These are phyloP conservation scores for Symbiotaphrina buchneri DNA, from an alignment of 495 filamentous ascomycete genomes.

Conservation along the genomic window DNA sequence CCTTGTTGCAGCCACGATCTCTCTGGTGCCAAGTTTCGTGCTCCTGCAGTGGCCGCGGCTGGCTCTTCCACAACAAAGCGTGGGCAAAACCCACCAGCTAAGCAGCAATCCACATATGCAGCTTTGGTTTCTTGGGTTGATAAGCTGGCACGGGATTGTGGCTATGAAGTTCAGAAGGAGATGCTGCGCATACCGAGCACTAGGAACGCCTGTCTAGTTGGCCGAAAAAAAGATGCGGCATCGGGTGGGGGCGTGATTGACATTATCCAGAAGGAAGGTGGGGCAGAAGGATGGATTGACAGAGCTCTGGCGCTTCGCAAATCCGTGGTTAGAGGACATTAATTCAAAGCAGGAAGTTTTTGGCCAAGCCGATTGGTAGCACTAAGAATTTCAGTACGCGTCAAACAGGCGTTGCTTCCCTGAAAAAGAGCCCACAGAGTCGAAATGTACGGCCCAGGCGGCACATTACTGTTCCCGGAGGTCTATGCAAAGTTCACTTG, in stretches of 20 bases:
- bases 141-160: constrained; percentile 39
- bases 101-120: constrained; percentile 33
- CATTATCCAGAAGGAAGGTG: no score
- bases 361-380: no score
- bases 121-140: constrained; percentile 50
- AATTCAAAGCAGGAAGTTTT: no score
- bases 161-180: constrained; percentile 57
- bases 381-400: no score
- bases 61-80: constrained; percentile 1
- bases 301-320: not conserved
- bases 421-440: no score
- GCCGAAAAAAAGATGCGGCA: no score
- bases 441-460: no score
- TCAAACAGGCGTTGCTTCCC: no score
- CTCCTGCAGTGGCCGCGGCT: constrained; percentile 28
- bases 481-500: no score
- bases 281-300: not conserved
- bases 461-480: no score
- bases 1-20: constrained; percentile 89
- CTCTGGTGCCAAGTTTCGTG: constrained; percentile 47
- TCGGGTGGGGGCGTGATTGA: no score
- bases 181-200: constrained; percentile 77
- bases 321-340: not conserved
- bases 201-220: constrained; percentile 60
- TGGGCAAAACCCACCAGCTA: constrained; percentile 8